Evolutionary conservation across 805 yeast species (phyloP).

Genomic region (Starmerella apis): DNA sequence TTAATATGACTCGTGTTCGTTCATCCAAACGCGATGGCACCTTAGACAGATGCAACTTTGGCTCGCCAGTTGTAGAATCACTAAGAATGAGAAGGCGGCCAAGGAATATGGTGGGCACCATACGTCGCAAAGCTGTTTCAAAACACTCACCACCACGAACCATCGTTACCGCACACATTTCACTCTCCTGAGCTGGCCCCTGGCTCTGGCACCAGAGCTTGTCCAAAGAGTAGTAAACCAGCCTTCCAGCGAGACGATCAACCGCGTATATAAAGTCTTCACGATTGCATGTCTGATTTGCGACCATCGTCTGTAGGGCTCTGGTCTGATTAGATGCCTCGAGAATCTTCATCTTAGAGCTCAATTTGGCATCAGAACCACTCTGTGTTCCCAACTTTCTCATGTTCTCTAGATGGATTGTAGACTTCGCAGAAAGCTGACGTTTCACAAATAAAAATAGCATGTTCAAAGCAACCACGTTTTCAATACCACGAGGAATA

Average conservation of each 20-base stretch:
- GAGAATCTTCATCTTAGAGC: not conserved
- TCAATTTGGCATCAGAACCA: constrained; percentile 10
- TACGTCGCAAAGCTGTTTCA: constrained; percentile 61
- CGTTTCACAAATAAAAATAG: constrained; percentile 68
- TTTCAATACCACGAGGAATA: constrained; percentile 85
- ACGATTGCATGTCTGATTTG: constrained; percentile 45
- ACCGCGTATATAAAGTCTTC: constrained; percentile 81
- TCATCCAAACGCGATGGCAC: constrained; percentile 41
- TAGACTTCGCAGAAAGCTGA: constrained; percentile 56
- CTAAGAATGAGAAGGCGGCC: constrained; percentile 85
- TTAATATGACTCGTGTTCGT: constrained; percentile 44
- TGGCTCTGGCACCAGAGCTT: constrained; percentile 26
- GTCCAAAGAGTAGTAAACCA: constrained; percentile 62
- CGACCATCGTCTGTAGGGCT: constrained; percentile 62
- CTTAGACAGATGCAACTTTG: constrained; percentile 73
- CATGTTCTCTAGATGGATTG: constrained; percentile 55
- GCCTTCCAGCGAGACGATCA: constrained; percentile 63
- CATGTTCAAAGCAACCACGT: constrained; percentile 65
- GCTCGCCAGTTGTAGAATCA: constrained; percentile 85
- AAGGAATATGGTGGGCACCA: constrained; percentile 64
- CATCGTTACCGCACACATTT: constrained; percentile 62
- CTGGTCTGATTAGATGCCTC: constrained; percentile 49
- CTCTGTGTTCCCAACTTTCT: constrained; percentile 43
- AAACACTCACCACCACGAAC: constrained; percentile 91
- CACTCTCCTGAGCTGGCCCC: constrained; percentile 33